Base-by-base conservation (phyloP, 106 monocot species). In the Acorus calamus region DNA sequence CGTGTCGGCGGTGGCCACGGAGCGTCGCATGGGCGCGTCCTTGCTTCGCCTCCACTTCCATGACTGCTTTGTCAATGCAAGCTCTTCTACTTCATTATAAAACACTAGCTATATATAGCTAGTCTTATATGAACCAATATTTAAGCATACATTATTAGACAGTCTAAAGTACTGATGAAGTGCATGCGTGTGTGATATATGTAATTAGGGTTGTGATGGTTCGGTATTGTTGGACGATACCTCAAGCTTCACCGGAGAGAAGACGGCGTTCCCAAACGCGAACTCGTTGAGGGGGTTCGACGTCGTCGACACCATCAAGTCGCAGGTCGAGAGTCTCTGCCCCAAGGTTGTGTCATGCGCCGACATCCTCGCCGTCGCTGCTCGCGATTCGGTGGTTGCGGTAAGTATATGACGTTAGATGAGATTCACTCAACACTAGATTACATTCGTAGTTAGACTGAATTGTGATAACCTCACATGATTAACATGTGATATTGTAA, bases 211-310 rank as follows among this genome's bases (percentile, higher is more conserved):
- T 2, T 89, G 89, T 46, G 90, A 91, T 56, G 90, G 72, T 6
- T 91, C 90, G 3, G 44, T 89, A 50, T 74, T 89, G 11, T 56
- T 89, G 46, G 89, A 89, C 8, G 89, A 89, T 74, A 85, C 89
- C 0, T 9, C 77, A 2, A 89, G 48, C 66, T 89, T 89, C 63
- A 85, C 82, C 9, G 89, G 89, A 0, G 89, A 89, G 74, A 89
- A 89, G 75, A 82, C 49, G 4, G 82, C 89, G 3, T 43, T 41
- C 3, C 77, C 89, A 0, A 89, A 89, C 62, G 56, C 28, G 49
- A 77, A 82, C 13, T 82, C 85, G 1, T 76, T 74, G 1, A 71
- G 89, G 68, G 85, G 89, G 1, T 89, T 89, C 51, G 68, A 89
- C 10, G 85, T 89, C 42, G 70, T 89, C 14, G 85, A 89, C 72